A percentile compares a stretch with the other conserved stretches of the same genome.
Conservation (phyloP, 139 green algal genomes). For the Tetradesmus lagerheimii region DNA sequence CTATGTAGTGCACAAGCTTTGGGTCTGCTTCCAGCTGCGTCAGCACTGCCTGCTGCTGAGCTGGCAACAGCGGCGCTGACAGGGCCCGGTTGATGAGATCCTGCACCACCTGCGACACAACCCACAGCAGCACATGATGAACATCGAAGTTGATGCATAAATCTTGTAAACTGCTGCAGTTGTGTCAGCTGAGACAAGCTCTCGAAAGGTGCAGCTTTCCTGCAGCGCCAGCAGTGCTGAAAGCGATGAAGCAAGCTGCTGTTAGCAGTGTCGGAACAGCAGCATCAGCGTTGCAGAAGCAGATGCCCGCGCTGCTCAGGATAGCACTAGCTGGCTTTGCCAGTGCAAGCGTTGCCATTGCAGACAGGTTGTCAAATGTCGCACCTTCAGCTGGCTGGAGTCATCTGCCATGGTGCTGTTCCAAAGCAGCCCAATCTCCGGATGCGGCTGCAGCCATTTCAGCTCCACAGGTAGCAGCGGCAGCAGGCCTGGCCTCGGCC, state of each 20-base stretch:
- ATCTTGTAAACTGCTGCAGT: background rate
- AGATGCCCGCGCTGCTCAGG: background rate
- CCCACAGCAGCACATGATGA: background rate
- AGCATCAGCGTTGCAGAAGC: background rate
- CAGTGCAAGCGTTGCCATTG: too few species aligned
- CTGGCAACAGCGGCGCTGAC: slow-evolving; percentile 54
- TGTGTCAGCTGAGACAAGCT: background rate
- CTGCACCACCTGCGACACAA: slow-evolving; percentile 40
- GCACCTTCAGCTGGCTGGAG: background rate
- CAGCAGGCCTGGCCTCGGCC: slow-evolving; percentile 2
- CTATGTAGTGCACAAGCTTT: slow-evolving; percentile 36
- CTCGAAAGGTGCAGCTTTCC: too few species aligned
- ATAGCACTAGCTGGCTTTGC: background rate
- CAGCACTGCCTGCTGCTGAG: slow-evolving; percentile 60
- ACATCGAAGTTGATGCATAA: background rate
- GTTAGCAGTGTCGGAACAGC: background rate
- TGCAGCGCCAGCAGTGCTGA: too few species aligned
- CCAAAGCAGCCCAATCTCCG: slow-evolving; percentile 27
- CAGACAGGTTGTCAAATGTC: background rate
- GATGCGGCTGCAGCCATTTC: slow-evolving; percentile 16
- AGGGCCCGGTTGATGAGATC: slow-evolving; percentile 60
- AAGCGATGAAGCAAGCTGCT: too few species aligned
- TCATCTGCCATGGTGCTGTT: slow-evolving; percentile 12
- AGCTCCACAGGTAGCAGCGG: background rate
- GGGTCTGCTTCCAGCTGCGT: slow-evolving; percentile 54